phyloP scores from a whole-genome alignment of 1,284 basidiomycete species.

The Irpex lacteus region DNA sequence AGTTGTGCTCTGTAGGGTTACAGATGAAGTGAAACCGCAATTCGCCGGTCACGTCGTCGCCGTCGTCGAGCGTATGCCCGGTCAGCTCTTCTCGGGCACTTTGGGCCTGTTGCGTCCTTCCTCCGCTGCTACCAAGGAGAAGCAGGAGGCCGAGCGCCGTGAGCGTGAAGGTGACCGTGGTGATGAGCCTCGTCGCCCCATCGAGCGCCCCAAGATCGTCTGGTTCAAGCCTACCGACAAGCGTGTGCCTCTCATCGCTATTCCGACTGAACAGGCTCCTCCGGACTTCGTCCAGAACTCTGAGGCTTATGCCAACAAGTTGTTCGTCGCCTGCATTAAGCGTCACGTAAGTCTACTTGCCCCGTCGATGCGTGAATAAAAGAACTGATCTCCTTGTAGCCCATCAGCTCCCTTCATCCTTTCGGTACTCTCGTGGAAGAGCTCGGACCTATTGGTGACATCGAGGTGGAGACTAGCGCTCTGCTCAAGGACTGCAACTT shows the following conservation, averaged over 20 bases:
- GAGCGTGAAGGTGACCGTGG: conserved; percentile 93
- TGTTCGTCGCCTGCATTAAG: conserved; percentile 99
- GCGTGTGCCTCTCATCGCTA: conserved; percentile 97
- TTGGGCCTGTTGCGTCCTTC: conserved; percentile 94
- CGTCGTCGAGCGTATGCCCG: conserved; percentile 98
- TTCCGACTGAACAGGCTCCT: conserved; percentile 99
- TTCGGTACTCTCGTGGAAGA: conserved; percentile 99
- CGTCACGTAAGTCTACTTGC: conserved; percentile 65
- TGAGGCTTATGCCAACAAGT: conserved; percentile 84
- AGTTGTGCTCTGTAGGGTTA: conserved; percentile 57
- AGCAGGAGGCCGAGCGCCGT: conserved; percentile 96
- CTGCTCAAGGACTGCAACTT: conserved; percentile 98
- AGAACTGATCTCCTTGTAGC: conserved; percentile 38
- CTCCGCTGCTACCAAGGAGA: conserved; percentile 98
- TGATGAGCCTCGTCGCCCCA: conserved; percentile 74
- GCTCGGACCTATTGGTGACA: conserved; percentile 96
- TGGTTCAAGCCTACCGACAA: conserved; percentile 99
- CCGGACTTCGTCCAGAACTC: conserved; percentile 95
- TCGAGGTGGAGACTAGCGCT: conserved; percentile 97
- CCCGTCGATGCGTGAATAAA: conserved; percentile 13
- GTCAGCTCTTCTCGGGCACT: conserved; percentile 97
- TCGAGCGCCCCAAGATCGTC: conserved; percentile 96
- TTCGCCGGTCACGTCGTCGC: conserved; percentile 98
- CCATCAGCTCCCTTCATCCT: conserved; percentile 95
- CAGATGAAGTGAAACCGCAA: conserved; percentile 94